Conservation (phyloP, 345 rosid genomes). For the Anacardium occidentale region DNA sequence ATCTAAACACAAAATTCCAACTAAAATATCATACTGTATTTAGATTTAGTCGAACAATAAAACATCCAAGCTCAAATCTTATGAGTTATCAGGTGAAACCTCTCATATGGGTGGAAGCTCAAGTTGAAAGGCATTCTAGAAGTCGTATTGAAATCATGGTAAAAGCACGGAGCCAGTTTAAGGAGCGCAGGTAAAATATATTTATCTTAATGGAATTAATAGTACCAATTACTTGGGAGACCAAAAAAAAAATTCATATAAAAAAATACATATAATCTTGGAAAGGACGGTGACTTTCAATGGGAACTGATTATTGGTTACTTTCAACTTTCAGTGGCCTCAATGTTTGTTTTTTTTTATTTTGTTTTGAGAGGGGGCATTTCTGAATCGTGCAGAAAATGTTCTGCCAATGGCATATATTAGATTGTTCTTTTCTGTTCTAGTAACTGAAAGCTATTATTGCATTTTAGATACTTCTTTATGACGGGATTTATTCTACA, state of each 20-base stretch:
- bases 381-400: conserved; percentile 4
- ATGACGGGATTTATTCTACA: background rate
- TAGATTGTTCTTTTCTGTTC: background rate
- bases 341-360: background rate
- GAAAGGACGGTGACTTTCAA: no score
- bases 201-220: background rate
- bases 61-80: conserved; percentile 9
- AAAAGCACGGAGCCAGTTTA: conserved; percentile 70
- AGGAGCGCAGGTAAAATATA: conserved; percentile 60
- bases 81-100: conserved; percentile 54
- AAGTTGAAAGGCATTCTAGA: conserved; percentile 67
- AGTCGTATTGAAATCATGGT: conserved; percentile 69
- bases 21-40: background rate
- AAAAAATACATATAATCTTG: background rate
- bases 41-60: background rate
- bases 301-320: no score
- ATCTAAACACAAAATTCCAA: background rate
- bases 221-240: background rate
- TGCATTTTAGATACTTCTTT: background rate
- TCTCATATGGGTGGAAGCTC: conserved; percentile 78
- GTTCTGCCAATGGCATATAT: background rate
- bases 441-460: background rate
- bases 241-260: background rate
- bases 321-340: background rate
- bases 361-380: background rate